These are phyloP conservation scores for Pisolithus marmoratus DNA, from an alignment of 768 basidiomycete species.

Conservation along the genomic window DNA sequence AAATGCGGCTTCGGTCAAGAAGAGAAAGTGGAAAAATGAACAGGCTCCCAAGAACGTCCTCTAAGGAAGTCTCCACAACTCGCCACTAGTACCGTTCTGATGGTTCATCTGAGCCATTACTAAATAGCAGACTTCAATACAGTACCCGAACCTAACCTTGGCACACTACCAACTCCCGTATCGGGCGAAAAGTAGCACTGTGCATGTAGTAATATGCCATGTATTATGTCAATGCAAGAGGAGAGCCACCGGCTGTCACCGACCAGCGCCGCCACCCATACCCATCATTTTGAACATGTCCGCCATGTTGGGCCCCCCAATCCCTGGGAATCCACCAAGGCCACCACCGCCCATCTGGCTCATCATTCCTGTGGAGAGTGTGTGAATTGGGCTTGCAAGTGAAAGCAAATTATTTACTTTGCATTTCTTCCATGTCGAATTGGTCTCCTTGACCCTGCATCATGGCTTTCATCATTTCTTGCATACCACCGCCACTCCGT, in stretches of 20 bases:
- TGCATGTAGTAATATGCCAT: conserved; percentile 15
- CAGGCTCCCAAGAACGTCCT: conserved; percentile 23
- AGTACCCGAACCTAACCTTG: conserved; percentile 24
- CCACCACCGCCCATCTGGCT: conserved; percentile 74
- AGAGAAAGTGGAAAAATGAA: conserved; percentile 49
- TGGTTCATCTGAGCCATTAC: conserved; percentile 3
- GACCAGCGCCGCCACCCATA: conserved; percentile 50
- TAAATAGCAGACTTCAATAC: not conserved
- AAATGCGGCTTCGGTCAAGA: conserved; percentile 54
- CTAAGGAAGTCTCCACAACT: conserved; percentile 16
- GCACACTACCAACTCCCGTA: conserved; percentile 3
- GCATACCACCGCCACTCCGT: conserved; percentile 81
- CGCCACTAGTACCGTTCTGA: conserved; percentile 6
- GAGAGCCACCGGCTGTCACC: conserved; percentile 10
- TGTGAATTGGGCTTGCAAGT: conserved; percentile 5
- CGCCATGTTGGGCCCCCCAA: conserved; percentile 63
- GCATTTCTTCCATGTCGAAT: conserved; percentile 92
- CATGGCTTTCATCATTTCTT: conserved; percentile 98
- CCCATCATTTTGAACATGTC: conserved; percentile 91
- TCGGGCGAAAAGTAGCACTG: conserved; percentile 12
- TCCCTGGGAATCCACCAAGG: conserved; percentile 44
- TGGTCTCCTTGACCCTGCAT: conserved; percentile 93
- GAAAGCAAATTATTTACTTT: conserved; percentile 41
- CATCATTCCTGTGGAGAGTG: conserved; percentile 67
- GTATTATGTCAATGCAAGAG: conserved; percentile 10